Evolutionary conservation across 1,284 basidiomycete genomes (phyloP).

Genomic region (Heliocybe sulcata): DNA sequence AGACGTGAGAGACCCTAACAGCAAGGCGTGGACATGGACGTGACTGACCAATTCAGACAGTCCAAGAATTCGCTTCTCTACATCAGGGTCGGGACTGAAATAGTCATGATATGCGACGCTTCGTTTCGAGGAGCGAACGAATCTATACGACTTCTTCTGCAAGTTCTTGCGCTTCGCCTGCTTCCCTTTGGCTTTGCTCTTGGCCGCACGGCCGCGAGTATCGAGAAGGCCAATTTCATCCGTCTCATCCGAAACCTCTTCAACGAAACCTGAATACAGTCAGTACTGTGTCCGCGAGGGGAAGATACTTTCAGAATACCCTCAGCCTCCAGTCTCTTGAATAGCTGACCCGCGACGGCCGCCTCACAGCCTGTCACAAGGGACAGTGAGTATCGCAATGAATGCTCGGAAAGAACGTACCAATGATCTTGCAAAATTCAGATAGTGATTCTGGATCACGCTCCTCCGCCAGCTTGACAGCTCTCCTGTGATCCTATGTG

Average conservation of each 20-base stretch:
- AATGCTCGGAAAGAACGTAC: conserved; percentile 26
- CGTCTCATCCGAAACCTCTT: conserved; percentile 36
- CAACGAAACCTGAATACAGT: conserved; percentile 47
- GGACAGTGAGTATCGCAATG: not conserved
- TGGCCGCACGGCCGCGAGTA: conserved; percentile 29
- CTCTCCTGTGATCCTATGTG: conserved; percentile 38
- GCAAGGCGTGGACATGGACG: not conserved
- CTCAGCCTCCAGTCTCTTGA: conserved; percentile 63
- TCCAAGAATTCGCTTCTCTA: conserved; percentile 53
- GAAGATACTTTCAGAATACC: conserved; percentile 46
- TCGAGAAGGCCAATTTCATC: conserved; percentile 45
- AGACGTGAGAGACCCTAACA: conserved; percentile 5
- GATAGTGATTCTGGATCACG: conserved; percentile 37
- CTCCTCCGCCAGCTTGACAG: conserved; percentile 63
- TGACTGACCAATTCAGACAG: conserved; percentile 46
- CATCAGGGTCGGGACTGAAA: conserved; percentile 52
- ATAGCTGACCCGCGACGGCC: conserved; percentile 48
- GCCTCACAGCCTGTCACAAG: conserved; percentile 41
- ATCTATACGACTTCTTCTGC: conserved; percentile 50
- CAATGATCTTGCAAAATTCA: conserved; percentile 53
- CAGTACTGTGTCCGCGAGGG: conserved; percentile 34
- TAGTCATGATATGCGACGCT: conserved; percentile 51
- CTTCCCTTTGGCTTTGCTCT: conserved; percentile 36
- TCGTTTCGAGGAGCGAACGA: conserved; percentile 39
- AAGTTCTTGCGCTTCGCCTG: conserved; percentile 42